Conservation (phyloP, 2,329 filamentous ascomycete species). For the Microdochium paspali region DNA sequence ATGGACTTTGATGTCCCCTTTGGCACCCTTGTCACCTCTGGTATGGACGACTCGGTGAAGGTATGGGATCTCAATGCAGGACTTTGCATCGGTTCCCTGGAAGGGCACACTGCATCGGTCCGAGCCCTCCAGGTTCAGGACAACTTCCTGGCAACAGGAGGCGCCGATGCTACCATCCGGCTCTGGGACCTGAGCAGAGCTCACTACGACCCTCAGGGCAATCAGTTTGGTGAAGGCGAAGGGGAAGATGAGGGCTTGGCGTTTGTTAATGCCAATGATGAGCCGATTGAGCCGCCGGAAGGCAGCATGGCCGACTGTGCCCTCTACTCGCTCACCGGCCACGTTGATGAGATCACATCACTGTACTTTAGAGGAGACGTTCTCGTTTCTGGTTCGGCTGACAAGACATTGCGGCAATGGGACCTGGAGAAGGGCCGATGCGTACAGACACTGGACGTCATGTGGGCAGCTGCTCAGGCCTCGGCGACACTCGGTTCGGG, state of each 20-base stretch:
- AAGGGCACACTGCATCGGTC: slow-evolving; percentile 92
- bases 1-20: slow-evolving; percentile 97
- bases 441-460: slow-evolving; percentile 92
- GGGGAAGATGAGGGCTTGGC: slow-evolving; percentile 59
- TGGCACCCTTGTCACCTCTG: slow-evolving; percentile 85
- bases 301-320: slow-evolving; percentile 85
- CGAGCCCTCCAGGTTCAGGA: slow-evolving; percentile 89
- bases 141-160: slow-evolving; percentile 89
- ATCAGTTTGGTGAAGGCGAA: slow-evolving; percentile 47
- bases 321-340: slow-evolving; percentile 79
- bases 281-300: slow-evolving; percentile 58
- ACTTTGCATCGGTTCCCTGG: slow-evolving; percentile 80
- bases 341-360: slow-evolving; percentile 90
- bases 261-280: slow-evolving; percentile 62
- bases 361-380: slow-evolving; percentile 84
- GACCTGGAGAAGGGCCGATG: slow-evolving; percentile 95
- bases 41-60: slow-evolving; percentile 84
- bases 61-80: slow-evolving; percentile 97
- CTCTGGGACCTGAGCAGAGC: slow-evolving; percentile 91
- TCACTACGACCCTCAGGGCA: slow-evolving; percentile 65
- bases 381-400: slow-evolving; percentile 87
- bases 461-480: slow-evolving; percentile 94
- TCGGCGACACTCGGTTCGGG: slow-evolving; percentile 56
- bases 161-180: slow-evolving; percentile 86
- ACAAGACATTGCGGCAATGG: slow-evolving; percentile 97